Base-by-base conservation (phyloP, 2,329 filamentous ascomycete genomes). In the Pseudogymnoascus sp. region DNA sequence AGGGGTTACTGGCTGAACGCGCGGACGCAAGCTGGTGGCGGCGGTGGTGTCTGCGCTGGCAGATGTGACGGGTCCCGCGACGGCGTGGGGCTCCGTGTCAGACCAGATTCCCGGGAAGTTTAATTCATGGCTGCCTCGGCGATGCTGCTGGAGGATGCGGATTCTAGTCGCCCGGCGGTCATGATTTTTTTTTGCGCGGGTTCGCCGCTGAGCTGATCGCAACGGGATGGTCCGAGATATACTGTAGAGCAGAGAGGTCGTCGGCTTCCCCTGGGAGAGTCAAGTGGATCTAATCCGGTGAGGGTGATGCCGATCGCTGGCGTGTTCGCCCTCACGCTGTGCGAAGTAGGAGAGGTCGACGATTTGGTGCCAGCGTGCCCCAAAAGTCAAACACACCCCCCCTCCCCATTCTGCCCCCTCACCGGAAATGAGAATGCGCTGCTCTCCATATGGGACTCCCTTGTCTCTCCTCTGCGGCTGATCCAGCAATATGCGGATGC, bases 401-500 rank as follows among this genome's bases (percentile, higher is more conserved):
- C 43, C 43, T 46, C 41, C 43, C 24, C 24, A n/a, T 50, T 50
- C 24, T 50, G 46, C 46, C 46, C 46, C 46, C 46, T 56, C 46
- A 56, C 26, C 46, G 46, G 46, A 56, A 56, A 56, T 56, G 46
- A 56, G 46, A 56, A 56, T 56, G 46, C 26, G 46, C 46, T 56
- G 50, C 50, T 56, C 50, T 33, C 50, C 50, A 33, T 56, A 56
- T 56, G 50, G 28, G 50, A 56, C 50, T 56, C 50, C 50, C 50
- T 56, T 56, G 50, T 56, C 50, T 56, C 50, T 56, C 50, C 16
- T 56, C 28, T 56, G 50, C 50, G 50, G 50, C 50, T 33, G 50
- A 56, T 56, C 50, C 26, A 56, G 50, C 50, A 56, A 56, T 56
- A 56, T 56, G 50, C 50, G 50, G 50, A 56, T 56, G 50, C 28